Evolutionary conservation across 768 basidiomycete species (phyloP), one percentile per base, ranked within the genome.

Genomic region (Xerocomellus intermedius): DNA sequence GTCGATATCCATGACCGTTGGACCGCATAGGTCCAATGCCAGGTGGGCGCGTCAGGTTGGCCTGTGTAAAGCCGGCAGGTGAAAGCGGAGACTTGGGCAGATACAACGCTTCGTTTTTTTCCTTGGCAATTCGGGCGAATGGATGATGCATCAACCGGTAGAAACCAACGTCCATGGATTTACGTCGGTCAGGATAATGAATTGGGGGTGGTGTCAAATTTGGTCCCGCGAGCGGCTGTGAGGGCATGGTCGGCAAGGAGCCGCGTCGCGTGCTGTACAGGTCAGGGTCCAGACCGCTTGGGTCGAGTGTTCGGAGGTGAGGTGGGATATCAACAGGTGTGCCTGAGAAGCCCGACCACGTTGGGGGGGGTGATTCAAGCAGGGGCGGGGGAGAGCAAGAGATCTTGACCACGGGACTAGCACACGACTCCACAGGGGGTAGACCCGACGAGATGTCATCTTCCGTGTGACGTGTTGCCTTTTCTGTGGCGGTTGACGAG

Each of bases 121-220:
- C 69, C 62, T 71, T 67, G 50, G 64, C 72, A 12, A 74, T 42
- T 5, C 62, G 59, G 1, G 71, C 70, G 14, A 69, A 74, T 0
- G 71, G 71, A 35, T 73, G 71, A 21, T 85, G 82, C 69, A 82
- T 80, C 4, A 82, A 79, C 39, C 80, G 73, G 42, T 80, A 81
- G 24, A 80, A 69, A 48, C 61, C 82, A 68, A 59, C 74, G 67
- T 65, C 82, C 64, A 71, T 66, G 69, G 57, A 77, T 66, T 55
- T 72, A 57, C 45, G 74, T 69, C 57, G 75, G 69, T 64, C 75
- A 62, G 55, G 75, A 68, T 63, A 52, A 64, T 71, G 32, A 60
- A 64, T 24, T 54, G 68, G 58, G 63, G 73, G 55, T 44, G 60
- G 79, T 71, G 24, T 71, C 71, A 64, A 74, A 74, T 62, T 60